Base-by-base conservation (phyloP, 2,329 filamentous ascomycete species). In the Penicillium corylophilum region DNA sequence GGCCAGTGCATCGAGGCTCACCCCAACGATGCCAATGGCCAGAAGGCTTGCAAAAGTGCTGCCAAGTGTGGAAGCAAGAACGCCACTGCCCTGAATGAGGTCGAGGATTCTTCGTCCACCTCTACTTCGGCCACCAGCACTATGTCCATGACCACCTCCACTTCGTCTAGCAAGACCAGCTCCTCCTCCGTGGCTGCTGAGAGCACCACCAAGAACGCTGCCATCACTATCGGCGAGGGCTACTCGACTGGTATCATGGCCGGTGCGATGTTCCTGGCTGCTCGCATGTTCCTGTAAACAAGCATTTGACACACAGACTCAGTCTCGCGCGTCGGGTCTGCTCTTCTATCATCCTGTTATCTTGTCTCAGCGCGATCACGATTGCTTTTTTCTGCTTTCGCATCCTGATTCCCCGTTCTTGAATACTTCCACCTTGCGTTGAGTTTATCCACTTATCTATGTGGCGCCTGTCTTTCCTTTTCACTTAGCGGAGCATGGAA, bases 241-340 rank as follows among this genome's bases (percentile, higher is more conserved):
- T 80, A 80, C 64, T 78, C 80, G 45, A 79, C 79, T 48, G 75
- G 76, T 48, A 63, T 76, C 36, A 66, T 85, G 49, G 79, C 77
- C 44, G 77, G 77, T 53, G 79, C 78, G 63, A 69, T 85, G 56
- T 71, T 82, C 51, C 77, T 79, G 45, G 70, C 81, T 48, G 81
- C 85, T 63, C 82, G 81, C 56, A 67, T 85, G 55, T 73, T 82
- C 55, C 69, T 86, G 68, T 87, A 81, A 67, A 57, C 42, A 53
- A 45, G 33, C 20, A 23, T 35, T 46, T 13, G 5, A 36, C 26
- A 16, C 31, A n/a, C 38, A 13, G 46, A 42, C 20, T 36, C 49
- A 22, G 47, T 33, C 26, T 44, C 15, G 56, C 15, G 56, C 44
- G 48, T 52, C 50, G 28, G 33, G 40, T 43, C 28, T 44, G 23